Percentiles rank a stretch among this genome's conserved stretches.
Evolutionary conservation across 306 rosid species (phyloP).

Genomic region (Comarum palustre): DNA sequence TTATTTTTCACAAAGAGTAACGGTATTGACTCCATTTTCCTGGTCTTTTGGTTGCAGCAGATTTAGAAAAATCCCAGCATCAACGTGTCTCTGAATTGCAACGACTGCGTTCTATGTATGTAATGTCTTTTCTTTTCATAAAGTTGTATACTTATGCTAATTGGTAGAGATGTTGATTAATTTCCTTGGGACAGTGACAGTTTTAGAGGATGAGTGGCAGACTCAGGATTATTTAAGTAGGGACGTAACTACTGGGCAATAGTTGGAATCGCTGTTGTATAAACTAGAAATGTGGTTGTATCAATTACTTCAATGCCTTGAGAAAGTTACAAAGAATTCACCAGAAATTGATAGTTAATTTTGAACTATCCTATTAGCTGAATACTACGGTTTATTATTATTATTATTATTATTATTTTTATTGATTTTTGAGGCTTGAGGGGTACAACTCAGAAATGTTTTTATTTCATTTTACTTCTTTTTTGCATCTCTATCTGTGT

Average conservation of each 20-base stretch:
- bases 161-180: background rate
- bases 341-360: background rate
- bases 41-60: conserved; percentile 47
- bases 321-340: background rate
- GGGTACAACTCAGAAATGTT: background rate
- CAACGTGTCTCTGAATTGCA: conserved; percentile 93
- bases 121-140: conserved; percentile 2
- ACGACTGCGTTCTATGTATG: conserved; percentile 85
- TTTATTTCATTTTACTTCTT: background rate
- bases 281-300: conserved; percentile 2
- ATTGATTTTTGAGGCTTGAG: background rate
- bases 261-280: background rate
- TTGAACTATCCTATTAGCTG: background rate
- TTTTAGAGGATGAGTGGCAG: background rate
- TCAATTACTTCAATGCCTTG: background rate
- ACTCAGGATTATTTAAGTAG: background rate
- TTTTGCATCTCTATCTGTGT: background rate
- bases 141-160: background rate
- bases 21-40: conserved; percentile 8
- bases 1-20: background rate
- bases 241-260: background rate
- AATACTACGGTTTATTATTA: background rate
- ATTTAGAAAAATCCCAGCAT: conserved; percentile 91
- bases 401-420: background rate
- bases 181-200: background rate